Conservation (phyloP, 305 asterid genomes). For the Solanum hybrid region DNA sequence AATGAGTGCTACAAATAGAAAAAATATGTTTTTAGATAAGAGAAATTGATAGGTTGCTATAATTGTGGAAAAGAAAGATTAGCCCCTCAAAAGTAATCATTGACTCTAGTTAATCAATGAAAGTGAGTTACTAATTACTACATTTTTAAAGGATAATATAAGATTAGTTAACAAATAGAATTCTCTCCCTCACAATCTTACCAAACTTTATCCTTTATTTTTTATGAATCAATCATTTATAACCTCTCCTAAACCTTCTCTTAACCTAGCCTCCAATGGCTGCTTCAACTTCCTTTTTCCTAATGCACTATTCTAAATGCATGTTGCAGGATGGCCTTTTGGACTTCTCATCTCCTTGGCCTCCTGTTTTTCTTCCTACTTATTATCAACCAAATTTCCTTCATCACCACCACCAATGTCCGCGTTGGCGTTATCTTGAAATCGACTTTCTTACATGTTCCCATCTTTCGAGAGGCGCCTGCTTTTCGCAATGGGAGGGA, state of each 20-base stretch:
- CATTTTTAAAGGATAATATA: background rate
- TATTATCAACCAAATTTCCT: background rate
- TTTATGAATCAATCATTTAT: constrained; percentile 18
- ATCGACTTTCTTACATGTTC: background rate
- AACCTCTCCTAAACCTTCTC: constrained; percentile 42
- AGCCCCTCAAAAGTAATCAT: background rate
- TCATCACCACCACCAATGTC: constrained; percentile 6
- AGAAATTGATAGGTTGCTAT: background rate
- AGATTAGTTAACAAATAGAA: constrained; percentile 12
- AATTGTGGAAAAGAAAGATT: background rate
- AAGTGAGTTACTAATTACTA: background rate
- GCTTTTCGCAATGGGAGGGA: constrained; percentile 32
- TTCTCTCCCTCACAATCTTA: constrained; percentile 34
- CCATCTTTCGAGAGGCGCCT: constrained; percentile 29
- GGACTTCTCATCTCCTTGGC: constrained; percentile 20
- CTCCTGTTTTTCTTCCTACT: constrained; percentile 32
- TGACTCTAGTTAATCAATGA: background rate
- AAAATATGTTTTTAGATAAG: background rate
- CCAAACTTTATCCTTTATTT: constrained; percentile 20
- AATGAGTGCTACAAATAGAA: background rate
- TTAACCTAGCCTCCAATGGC: constrained; percentile 48
- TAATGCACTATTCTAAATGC: constrained; percentile 15
- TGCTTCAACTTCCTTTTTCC: constrained; percentile 16
- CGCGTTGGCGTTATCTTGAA: constrained; percentile 8
- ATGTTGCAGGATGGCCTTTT: constrained; percentile 27